Evolutionary conservation across 179 eudicot species (phyloP).

Genomic region (Carnegiea gigantea): DNA sequence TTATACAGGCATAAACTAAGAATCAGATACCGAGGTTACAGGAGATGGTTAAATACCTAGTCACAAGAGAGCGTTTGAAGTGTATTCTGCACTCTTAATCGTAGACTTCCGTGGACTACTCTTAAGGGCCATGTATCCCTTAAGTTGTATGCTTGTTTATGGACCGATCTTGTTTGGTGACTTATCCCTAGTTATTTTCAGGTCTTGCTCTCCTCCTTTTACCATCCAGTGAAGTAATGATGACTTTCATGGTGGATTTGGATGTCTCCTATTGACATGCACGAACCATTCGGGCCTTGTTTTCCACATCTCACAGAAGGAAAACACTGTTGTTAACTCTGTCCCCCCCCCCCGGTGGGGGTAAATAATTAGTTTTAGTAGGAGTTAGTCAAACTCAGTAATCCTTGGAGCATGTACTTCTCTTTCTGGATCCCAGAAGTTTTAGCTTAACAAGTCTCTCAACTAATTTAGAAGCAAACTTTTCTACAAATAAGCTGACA

Average conservation of each 20-base stretch:
- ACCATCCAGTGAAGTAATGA: neutral
- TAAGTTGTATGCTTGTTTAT: neutral
- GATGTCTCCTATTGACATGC: neutral
- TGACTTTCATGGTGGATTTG: neutral
- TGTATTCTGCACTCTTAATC: neutral
- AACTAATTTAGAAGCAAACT: neutral
- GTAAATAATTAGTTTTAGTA: neutral
- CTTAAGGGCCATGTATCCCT: neutral
- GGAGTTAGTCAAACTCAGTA: neutral
- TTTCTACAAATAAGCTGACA: conserved; percentile 29
- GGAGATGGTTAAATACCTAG: neutral
- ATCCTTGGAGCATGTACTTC: neutral
- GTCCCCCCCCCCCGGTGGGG: too few species aligned
- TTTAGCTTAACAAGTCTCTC: neutral
- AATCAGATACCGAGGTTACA: neutral
- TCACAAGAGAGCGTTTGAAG: neutral
- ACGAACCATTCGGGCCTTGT: neutral
- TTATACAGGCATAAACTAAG: neutral
- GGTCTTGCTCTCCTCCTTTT: neutral
- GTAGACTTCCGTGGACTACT: neutral
- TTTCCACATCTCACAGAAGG: neutral
- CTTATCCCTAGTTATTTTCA: neutral
- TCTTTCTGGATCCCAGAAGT: neutral
- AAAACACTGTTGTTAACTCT: neutral
- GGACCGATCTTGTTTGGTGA: neutral